Evolutionary conservation across 2,329 filamentous ascomycete genomes (phyloP).

Genomic region (Pseudogymnoascus sp.): DNA sequence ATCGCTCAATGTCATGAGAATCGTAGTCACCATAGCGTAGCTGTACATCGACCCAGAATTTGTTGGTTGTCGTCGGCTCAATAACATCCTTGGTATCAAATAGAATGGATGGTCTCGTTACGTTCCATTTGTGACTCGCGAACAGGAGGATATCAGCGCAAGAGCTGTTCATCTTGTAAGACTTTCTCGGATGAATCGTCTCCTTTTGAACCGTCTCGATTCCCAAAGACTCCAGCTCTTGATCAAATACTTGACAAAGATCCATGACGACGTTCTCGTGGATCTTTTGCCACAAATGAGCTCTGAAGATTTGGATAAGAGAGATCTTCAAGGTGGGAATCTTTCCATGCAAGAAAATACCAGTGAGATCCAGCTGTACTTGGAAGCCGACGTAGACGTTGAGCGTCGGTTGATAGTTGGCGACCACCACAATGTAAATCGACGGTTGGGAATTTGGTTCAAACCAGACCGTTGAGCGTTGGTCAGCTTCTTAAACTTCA

Average conservation of each 20-base stretch:
- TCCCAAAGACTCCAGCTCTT: slow-evolving; percentile 88
- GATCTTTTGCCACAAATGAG: slow-evolving; percentile 99
- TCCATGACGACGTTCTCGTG: slow-evolving; percentile 99
- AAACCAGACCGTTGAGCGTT: slow-evolving; percentile 95
- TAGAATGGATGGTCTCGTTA: slow-evolving; percentile 83
- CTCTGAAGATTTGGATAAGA: slow-evolving; percentile 97
- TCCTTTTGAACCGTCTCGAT: slow-evolving; percentile 99
- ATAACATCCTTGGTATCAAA: slow-evolving; percentile 97
- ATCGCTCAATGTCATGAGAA: slow-evolving; percentile 96
- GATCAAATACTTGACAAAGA: slow-evolving; percentile 95
- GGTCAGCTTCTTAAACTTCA: slow-evolving; percentile 99
- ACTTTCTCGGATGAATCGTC: slow-evolving; percentile 97
- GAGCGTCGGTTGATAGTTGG: slow-evolving; percentile 86
- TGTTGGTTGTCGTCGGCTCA: slow-evolving; percentile 90
- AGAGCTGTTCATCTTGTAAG: slow-evolving; percentile 99
- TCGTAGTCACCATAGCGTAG: slow-evolving; percentile 97
- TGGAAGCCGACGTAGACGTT: slow-evolving; percentile 99
- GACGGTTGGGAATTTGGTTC: slow-evolving; percentile 97
- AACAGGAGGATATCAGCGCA: slow-evolving; percentile 96
- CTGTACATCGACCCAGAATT: slow-evolving; percentile 98
- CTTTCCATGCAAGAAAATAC: slow-evolving; percentile 98
- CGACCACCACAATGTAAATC: slow-evolving; percentile 97
- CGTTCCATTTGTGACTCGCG: slow-evolving; percentile 98
- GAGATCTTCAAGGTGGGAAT: slow-evolving; percentile 98
- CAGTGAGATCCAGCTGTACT: slow-evolving; percentile 93